Evolutionary conservation across 345 rosid species (phyloP), one percentile per base, ranked within the genome.

Genomic region (Aquilaria malaccensis): DNA sequence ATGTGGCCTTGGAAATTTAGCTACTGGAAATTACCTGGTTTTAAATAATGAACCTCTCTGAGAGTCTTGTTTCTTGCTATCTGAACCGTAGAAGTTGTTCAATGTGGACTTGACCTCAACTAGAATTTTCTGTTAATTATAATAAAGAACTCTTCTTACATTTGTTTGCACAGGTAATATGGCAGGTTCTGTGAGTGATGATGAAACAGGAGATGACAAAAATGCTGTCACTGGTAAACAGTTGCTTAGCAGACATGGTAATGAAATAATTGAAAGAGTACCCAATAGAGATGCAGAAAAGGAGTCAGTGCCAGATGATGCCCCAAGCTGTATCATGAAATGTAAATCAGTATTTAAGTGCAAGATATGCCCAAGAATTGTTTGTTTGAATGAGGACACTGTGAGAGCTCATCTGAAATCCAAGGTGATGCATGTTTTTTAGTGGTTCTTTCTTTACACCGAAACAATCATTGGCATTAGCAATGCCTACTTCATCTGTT

Each of bases 301-400:
- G 62, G 73, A 73, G 50, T 59, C 74, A 4, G 50, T 75, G 10
- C 73, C 80, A 55, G 67, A 63, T 63, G 85, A 80, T 74, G 67
- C 84, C 62, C 74, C 81, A n/a, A 80, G 76, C 12, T 87, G 83
- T 80, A 65, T 94, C 59, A 52, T 86, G 41, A 75, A 81, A 70
- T 69, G 73, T 77, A 87, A 94, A 68, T 83, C 94, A 0, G 89
- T 86, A 70, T 90, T 74, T 67, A 87, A 74, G 77, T 94, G 99
- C 84, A 80, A 84, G 78, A 75, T 87, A 53, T 94, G 97, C 67
- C 97, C 97, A 30, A 70, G 72, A 14, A 68, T 71, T 52, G 58
- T 94, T 70, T 94, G 95, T 67, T 67, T 94, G 78, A 84, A 79
- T n/a, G 87, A 87, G 74, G 79, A 61, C 58, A 64, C 87, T n/a